Evolutionary conservation across 805 yeast species (phyloP).

Genomic region (Lipomyces japonicus): DNA sequence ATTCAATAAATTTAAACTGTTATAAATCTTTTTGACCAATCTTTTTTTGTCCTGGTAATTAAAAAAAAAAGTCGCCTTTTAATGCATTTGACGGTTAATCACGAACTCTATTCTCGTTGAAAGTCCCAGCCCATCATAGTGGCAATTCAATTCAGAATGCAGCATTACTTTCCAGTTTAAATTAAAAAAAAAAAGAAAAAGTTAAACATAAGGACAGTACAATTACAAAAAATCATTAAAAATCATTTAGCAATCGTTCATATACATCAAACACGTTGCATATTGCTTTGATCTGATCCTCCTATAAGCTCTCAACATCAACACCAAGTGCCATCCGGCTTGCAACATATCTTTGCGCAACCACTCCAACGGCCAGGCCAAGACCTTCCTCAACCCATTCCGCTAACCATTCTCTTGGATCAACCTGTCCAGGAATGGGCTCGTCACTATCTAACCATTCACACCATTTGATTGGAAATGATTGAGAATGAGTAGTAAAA

Average conservation of each 20-base stretch:
- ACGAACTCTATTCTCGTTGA: too few relatives aligned
- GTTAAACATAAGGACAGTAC: neutral
- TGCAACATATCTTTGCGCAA: conserved; percentile 87
- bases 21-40: too few relatives aligned
- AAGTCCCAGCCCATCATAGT: too few relatives aligned
- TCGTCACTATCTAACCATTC: conserved; percentile 67
- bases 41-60: too few relatives aligned
- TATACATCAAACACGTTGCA: neutral
- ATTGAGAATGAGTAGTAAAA: conserved; percentile 75
- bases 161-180: too few relatives aligned
- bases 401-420: conserved; percentile 73
- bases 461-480: conserved; percentile 88
- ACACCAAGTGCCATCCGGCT: conserved; percentile 70
- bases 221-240: neutral
- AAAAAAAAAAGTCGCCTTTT: too few relatives aligned
- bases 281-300: too few relatives aligned
- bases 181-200: neutral
- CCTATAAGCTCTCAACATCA: conserved; percentile 14
- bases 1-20: too few relatives aligned
- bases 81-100: too few relatives aligned
- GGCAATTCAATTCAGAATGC: too few relatives aligned
- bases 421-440: conserved; percentile 23
- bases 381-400: conserved; percentile 80
- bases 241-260: too few relatives aligned
- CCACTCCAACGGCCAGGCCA: conserved; percentile 71